A percentile compares a stretch with the other conserved stretches of the same genome.
phyloP scores from a whole-genome alignment of 768 basidiomycete genomes.

The Sarcomyxa edulis region DNA sequence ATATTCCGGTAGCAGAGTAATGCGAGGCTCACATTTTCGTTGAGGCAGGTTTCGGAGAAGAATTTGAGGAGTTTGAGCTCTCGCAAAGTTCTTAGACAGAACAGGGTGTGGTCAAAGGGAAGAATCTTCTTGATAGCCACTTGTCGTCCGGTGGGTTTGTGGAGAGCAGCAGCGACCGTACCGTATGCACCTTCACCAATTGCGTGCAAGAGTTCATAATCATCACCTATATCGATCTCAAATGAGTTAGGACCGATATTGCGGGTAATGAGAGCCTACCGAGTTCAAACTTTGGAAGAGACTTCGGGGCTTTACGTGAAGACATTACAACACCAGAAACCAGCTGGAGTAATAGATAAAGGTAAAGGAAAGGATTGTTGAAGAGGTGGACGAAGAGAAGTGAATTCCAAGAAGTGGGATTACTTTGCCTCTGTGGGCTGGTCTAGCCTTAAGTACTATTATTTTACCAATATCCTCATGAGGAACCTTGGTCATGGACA shows the following conservation, averaged over 20 bases:
- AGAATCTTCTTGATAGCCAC: constrained; percentile 96
- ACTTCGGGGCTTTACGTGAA: constrained; percentile 55
- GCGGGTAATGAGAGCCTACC: constrained; percentile 31
- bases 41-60: constrained; percentile 74
- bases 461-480: not conserved
- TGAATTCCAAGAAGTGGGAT: constrained; percentile 24
- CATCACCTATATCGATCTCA: constrained; percentile 41
- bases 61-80: constrained; percentile 89
- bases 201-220: constrained; percentile 68
- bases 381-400: constrained; percentile 18
- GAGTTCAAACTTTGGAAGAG: constrained; percentile 69
- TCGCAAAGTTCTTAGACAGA: constrained; percentile 83
- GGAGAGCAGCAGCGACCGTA: constrained; percentile 83
- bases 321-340: constrained; percentile 34
- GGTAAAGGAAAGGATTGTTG: constrained; percentile 16
- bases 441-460: constrained; percentile 6
- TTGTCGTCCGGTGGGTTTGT: constrained; percentile 73
- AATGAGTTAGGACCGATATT: constrained; percentile 1
- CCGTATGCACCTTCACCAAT: constrained; percentile 90
- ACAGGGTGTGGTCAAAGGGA: constrained; percentile 91
- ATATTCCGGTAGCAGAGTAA: constrained; percentile 1
- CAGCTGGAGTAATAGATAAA: constrained; percentile 36
- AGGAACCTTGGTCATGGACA: not conserved
- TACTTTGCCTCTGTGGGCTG: constrained; percentile 7
- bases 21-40: constrained; percentile 60